Evolutionary conservation across 139 green algal species (phyloP).

Genomic region (Chlamydomonas urium): DNA sequence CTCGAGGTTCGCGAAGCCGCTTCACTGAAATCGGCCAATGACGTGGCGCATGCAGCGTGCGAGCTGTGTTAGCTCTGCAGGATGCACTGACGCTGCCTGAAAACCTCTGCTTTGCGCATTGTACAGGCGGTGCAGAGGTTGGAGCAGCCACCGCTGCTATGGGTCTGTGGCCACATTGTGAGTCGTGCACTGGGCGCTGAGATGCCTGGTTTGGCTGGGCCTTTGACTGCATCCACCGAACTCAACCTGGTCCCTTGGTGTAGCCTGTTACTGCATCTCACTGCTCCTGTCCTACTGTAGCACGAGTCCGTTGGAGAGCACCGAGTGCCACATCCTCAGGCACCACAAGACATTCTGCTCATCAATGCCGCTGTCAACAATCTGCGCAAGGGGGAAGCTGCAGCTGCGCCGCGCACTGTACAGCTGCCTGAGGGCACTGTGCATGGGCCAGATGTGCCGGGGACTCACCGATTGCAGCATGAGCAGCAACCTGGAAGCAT

Average conservation of each 20-base stretch:
- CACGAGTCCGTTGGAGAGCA: neutral
- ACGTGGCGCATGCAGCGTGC: neutral
- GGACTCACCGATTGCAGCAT: too few relatives aligned
- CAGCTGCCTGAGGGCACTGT: neutral
- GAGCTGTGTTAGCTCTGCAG: neutral
- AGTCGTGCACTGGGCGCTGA: too few relatives aligned
- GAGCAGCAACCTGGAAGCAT: too few relatives aligned
- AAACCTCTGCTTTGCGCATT: neutral
- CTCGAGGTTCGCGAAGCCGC: neutral
- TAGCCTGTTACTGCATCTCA: neutral
- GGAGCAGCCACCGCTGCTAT: slow-evolving; percentile 1
- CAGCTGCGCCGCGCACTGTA: neutral
- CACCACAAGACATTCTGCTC: slow-evolving; percentile 1
- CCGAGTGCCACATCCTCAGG: neutral
- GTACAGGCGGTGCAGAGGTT: slow-evolving; percentile 1
- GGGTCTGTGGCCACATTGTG: slow-evolving; percentile 11
- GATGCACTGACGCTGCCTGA: neutral
- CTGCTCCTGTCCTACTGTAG: neutral
- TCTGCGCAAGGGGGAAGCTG: neutral
- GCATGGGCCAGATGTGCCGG: too few relatives aligned
- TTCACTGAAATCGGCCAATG: neutral
- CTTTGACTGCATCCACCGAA: neutral
- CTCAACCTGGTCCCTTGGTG: neutral
- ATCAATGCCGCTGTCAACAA: slow-evolving; percentile 11
- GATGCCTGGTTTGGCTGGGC: neutral